A percentile compares a stretch with the other conserved stretches of the same genome.
Conservation (phyloP, 352 stramenopile species). For the Globisporangium nunn region DNA sequence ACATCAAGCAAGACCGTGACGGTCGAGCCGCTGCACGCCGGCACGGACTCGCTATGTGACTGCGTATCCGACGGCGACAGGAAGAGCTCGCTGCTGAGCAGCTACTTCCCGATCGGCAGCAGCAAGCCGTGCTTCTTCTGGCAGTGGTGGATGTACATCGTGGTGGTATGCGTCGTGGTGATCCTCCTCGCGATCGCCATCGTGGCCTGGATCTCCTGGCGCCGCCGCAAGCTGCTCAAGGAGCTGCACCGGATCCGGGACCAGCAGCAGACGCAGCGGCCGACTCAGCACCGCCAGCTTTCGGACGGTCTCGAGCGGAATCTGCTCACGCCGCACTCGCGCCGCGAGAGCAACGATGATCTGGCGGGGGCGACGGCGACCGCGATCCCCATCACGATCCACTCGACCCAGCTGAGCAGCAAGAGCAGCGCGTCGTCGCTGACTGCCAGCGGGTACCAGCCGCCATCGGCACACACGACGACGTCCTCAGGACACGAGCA, state of each 20-base stretch:
- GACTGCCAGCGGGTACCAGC: constrained; percentile 5
- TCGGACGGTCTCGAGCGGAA: constrained; percentile 37
- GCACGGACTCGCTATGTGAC: constrained; percentile 45
- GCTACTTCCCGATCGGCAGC: constrained; percentile 43
- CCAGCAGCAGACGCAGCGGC: constrained; percentile 9
- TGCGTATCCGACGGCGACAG: constrained; percentile 52
- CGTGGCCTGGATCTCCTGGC: constrained; percentile 45
- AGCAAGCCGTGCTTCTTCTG: constrained; percentile 80
- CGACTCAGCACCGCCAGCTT: constrained; percentile 22
- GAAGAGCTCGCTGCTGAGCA: constrained; percentile 54
- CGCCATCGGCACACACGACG: neutral
- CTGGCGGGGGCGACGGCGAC: neutral
- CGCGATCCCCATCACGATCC: constrained; percentile 17
- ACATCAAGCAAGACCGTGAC: constrained; percentile 62
- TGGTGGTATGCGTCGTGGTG: constrained; percentile 47
- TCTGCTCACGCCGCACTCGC: constrained; percentile 25
- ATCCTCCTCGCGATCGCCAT: constrained; percentile 44
- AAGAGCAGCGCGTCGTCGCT: constrained; percentile 25
- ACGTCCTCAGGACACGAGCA: neutral
- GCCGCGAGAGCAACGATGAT: constrained; percentile 6
- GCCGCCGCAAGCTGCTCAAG: constrained; percentile 40
- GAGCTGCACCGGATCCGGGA: constrained; percentile 29
- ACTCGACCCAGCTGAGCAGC: constrained; percentile 1
- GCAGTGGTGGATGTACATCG: constrained; percentile 86
- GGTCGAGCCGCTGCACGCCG: constrained; percentile 25